Evolutionary conservation across 768 basidiomycete genomes (phyloP).

Genomic region (Punctularia strigosozonata): DNA sequence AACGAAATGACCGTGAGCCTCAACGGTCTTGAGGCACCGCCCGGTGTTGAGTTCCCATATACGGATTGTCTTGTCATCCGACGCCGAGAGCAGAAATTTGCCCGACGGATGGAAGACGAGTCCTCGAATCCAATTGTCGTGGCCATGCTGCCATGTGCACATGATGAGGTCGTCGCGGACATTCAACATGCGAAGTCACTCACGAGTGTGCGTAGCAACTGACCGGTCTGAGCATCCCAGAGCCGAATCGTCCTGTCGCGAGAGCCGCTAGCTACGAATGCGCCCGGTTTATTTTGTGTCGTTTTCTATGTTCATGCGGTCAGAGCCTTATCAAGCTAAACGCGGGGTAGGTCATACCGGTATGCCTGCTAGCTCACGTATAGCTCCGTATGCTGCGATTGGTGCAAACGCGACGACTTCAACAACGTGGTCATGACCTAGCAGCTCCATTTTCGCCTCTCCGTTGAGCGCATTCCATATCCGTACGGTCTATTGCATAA

Average conservation of each 20-base stretch:
- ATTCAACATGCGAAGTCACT: constrained; percentile 11
- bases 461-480: constrained; percentile 66
- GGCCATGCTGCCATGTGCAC: constrained; percentile 38
- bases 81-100: constrained; percentile 81
- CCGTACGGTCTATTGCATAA: constrained; percentile 73
- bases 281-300: constrained; percentile 30
- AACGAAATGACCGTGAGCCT: constrained; percentile 81
- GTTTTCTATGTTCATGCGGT: not conserved
- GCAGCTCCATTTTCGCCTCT: constrained; percentile 69
- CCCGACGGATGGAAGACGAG: constrained; percentile 86
- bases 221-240: constrained; percentile 81
- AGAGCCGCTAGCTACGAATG: constrained; percentile 70
- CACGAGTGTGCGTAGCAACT: constrained; percentile 68
- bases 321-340: constrained; percentile 3
- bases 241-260: constrained; percentile 88
- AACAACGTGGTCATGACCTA: constrained; percentile 82
- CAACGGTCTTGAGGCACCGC: constrained; percentile 75
- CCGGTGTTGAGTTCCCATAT: constrained; percentile 86
- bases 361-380: constrained; percentile 66
- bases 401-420: constrained; percentile 79
- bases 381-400: constrained; percentile 56
- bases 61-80: constrained; percentile 85
- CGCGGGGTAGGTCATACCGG: constrained; percentile 20
- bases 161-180: constrained; percentile 4
- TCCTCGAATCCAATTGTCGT: constrained; percentile 87